These are phyloP conservation scores for Claviceps quebecensis DNA, from an alignment of 2,329 filamentous ascomycete genomes.

Conservation along the genomic window DNA sequence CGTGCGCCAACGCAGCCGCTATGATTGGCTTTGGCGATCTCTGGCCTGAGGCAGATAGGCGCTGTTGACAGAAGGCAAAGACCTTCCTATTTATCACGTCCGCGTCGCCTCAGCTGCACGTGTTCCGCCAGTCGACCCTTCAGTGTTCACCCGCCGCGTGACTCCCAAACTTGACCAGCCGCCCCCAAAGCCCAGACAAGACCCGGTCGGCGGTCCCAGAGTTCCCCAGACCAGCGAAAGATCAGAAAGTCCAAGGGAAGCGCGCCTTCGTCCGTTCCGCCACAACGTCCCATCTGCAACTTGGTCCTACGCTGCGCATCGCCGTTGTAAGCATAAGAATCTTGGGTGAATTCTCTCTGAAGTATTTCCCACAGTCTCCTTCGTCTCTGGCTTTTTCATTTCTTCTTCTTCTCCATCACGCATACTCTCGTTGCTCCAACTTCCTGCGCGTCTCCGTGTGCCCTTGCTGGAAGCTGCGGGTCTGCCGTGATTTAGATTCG, in stretches of 20 bases:
- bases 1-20: background rate
- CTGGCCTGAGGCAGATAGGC: slow-evolving; percentile 6
- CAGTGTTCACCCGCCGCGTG: slow-evolving; percentile 9
- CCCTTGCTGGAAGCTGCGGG: slow-evolving; percentile 6
- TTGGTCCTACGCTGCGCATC: slow-evolving; percentile 3
- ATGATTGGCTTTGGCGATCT: slow-evolving; percentile 2
- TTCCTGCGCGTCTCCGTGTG: slow-evolving; percentile 1
- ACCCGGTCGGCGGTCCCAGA: background rate
- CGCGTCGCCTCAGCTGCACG: slow-evolving; percentile 7
- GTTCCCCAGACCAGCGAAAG: background rate
- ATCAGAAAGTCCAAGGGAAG: background rate
- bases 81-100: slow-evolving; percentile 5
- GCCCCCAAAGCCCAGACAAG: background rate
- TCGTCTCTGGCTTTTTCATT: slow-evolving; percentile 1
- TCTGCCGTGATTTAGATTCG: slow-evolving; percentile 17
- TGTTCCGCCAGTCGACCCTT: slow-evolving; percentile 7
- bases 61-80: background rate
- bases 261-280: slow-evolving; percentile 1
- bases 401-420: slow-evolving; percentile 4
- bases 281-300: slow-evolving; percentile 3
- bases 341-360: slow-evolving; percentile 2
- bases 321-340: slow-evolving; percentile 16
- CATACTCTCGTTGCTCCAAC: background rate
- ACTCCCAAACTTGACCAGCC: slow-evolving; percentile 6
- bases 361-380: slow-evolving; percentile 1